Percentiles rank a stretch among this genome's conserved stretches.
phyloP scores from a whole-genome alignment of 2,329 filamentous ascomycete species.

The Cadophora sp. region DNA sequence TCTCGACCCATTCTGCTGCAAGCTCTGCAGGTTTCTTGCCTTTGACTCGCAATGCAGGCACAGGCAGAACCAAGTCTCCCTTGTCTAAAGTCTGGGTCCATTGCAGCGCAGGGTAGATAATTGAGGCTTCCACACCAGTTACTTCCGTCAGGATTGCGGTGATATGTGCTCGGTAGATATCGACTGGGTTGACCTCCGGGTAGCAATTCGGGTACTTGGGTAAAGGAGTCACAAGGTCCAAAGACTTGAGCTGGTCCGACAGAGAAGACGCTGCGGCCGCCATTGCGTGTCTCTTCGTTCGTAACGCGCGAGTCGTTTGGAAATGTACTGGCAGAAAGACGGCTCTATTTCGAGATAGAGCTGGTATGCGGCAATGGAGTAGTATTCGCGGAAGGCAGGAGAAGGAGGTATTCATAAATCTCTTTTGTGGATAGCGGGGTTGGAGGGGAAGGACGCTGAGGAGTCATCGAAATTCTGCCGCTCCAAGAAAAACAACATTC shows the following conservation, averaged over 20 bases:
- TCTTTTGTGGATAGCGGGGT: conserved; percentile 21
- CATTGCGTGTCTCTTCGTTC: conserved; percentile 34
- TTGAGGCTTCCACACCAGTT: conserved; percentile 71
- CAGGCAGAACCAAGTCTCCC: conserved; percentile 80
- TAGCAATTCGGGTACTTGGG: conserved; percentile 60
- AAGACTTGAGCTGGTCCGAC: conserved; percentile 40
- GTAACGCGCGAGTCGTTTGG: conserved; percentile 28
- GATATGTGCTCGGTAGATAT: conserved; percentile 81
- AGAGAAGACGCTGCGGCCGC: conserved; percentile 34
- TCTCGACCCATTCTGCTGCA: conserved; percentile 65
- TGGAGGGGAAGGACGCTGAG: conserved; percentile 15
- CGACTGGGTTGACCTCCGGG: conserved; percentile 76
- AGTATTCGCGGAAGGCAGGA: conserved; percentile 32
- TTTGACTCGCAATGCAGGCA: conserved; percentile 81
- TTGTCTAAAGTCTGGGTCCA: conserved; percentile 84
- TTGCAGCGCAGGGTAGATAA: conserved; percentile 77
- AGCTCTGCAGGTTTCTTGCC: conserved; percentile 69
- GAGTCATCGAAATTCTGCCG: conserved; percentile 5
- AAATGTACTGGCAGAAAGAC: conserved; percentile 22
- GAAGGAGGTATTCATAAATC: conserved; percentile 38
- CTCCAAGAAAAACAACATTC: neutral
- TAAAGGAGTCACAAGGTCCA: conserved; percentile 38
- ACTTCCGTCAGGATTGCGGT: conserved; percentile 71
- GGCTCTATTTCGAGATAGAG: conserved; percentile 19
- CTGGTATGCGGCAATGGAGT: conserved; percentile 21